Conservation (phyloP, 2,329 filamentous ascomycete species). For the Pseudofabraea citricarpa region DNA sequence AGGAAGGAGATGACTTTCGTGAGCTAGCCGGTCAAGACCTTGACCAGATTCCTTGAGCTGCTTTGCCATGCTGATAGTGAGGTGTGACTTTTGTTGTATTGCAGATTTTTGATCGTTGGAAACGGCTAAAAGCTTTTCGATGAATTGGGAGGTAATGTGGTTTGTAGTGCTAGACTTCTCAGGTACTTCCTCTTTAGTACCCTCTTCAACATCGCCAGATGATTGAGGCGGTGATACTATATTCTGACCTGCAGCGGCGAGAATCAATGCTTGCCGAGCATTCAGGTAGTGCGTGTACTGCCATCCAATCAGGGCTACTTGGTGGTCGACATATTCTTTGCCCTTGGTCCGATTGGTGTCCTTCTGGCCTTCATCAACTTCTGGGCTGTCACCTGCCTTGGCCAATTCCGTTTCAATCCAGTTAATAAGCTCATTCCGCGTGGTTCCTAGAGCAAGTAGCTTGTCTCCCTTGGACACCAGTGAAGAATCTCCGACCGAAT, state of each 20-base stretch:
- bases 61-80: conserved; percentile 44
- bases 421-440: conserved; percentile 55
- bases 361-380: conserved; percentile 19
- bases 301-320: conserved; percentile 35
- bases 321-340: conserved; percentile 15
- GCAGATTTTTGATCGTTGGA: conserved; percentile 52
- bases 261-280: conserved; percentile 43
- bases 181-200: conserved; percentile 2
- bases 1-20: conserved; percentile 59
- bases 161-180: conserved; percentile 19
- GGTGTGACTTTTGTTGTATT: conserved; percentile 54
- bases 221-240: conserved; percentile 3
- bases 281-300: conserved; percentile 51
- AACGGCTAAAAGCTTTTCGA: conserved; percentile 47
- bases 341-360: conserved; percentile 6
- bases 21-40: conserved; percentile 47
- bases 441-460: conserved; percentile 47
- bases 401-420: conserved; percentile 62
- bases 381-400: conserved; percentile 38
- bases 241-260: conserved; percentile 13
- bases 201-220: background rate
- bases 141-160: conserved; percentile 51
- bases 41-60: conserved; percentile 47
- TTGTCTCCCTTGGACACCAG: conserved; percentile 5
- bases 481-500: background rate